Conservation (phyloP, 1,139 yeast genomes). For the Suhomyces taliae region DNA sequence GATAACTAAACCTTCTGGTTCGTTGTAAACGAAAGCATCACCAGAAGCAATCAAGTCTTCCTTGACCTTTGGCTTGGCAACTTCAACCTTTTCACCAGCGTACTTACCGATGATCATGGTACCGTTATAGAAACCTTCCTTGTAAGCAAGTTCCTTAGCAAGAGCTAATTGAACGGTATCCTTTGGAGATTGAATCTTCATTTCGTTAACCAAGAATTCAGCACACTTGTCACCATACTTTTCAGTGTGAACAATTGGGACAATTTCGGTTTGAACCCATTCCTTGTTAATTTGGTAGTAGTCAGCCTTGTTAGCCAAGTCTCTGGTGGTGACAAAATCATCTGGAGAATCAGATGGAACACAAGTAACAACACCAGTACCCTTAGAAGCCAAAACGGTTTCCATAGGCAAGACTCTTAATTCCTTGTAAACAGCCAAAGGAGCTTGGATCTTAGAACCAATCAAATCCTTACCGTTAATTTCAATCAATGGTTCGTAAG, state of each 20-base stretch:
- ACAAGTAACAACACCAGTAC: constrained; percentile 99
- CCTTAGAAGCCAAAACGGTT: constrained; percentile 89
- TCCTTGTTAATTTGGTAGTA: constrained; percentile 81
- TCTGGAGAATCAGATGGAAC: constrained; percentile 99
- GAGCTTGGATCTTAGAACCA: constrained; percentile 88
- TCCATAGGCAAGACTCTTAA: constrained; percentile 96
- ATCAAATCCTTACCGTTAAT: constrained; percentile 73
- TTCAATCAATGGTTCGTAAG: constrained; percentile 57
- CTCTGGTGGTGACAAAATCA: constrained; percentile 84
- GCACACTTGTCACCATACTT: constrained; percentile 91
- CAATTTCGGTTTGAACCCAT: constrained; percentile 79
- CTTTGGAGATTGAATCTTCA: constrained; percentile 93
- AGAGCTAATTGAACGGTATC: constrained; percentile 82
- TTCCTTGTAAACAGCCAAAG: constrained; percentile 68
- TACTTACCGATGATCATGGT: constrained; percentile 76
- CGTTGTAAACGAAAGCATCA: constrained; percentile 85
- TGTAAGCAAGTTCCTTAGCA: constrained; percentile 94
- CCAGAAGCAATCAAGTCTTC: constrained; percentile 76
- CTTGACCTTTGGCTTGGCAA: constrained; percentile 84
- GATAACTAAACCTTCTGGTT: constrained; percentile 86
- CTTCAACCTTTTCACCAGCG: constrained; percentile 87
- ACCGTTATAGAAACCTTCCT: constrained; percentile 96
- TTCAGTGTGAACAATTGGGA: constrained; percentile 76
- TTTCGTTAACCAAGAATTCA: constrained; percentile 75
- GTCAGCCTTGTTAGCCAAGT: constrained; percentile 86